Evolutionary conservation across 2,329 filamentous ascomycete genomes (phyloP).

Genomic region (Fusarium newnesense): DNA sequence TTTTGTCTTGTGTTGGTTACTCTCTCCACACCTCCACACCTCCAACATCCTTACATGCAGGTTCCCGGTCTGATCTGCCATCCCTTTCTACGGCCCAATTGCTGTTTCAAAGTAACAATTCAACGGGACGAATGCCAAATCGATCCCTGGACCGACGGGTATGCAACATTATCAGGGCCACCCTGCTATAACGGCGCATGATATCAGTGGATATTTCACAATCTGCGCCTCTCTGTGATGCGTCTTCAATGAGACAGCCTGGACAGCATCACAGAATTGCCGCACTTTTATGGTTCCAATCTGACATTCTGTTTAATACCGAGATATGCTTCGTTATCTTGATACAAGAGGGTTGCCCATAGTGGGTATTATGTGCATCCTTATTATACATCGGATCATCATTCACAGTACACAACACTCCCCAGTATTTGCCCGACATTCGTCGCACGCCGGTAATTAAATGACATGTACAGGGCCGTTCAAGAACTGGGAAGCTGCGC

Average conservation of each 20-base stretch:
- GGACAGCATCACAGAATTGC: neutral
- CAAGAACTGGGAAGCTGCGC: neutral
- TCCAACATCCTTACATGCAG: constrained; percentile 13
- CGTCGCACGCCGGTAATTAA: constrained; percentile 14
- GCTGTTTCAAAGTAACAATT: constrained; percentile 25
- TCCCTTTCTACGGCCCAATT: constrained; percentile 24
- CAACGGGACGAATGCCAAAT: constrained; percentile 21
- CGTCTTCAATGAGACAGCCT: neutral
- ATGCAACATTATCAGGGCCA: constrained; percentile 5
- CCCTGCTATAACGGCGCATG: constrained; percentile 15
- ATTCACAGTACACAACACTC: neutral
- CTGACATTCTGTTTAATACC: neutral
- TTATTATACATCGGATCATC: neutral
- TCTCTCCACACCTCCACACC: neutral
- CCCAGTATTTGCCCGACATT: constrained; percentile 7
- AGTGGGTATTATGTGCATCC: neutral
- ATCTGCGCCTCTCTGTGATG: neutral
- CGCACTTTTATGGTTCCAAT: constrained; percentile 14
- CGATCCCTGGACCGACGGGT: constrained; percentile 10
- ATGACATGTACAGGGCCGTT: neutral
- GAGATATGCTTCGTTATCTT: neutral
- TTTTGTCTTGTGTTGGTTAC: neutral
- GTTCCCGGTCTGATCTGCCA: constrained; percentile 32
- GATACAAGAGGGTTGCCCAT: neutral
- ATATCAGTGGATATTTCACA: constrained; percentile 13